Base-by-base conservation (phyloP, 768 basidiomycete genomes). In the Ephemerocybe angulata region DNA sequence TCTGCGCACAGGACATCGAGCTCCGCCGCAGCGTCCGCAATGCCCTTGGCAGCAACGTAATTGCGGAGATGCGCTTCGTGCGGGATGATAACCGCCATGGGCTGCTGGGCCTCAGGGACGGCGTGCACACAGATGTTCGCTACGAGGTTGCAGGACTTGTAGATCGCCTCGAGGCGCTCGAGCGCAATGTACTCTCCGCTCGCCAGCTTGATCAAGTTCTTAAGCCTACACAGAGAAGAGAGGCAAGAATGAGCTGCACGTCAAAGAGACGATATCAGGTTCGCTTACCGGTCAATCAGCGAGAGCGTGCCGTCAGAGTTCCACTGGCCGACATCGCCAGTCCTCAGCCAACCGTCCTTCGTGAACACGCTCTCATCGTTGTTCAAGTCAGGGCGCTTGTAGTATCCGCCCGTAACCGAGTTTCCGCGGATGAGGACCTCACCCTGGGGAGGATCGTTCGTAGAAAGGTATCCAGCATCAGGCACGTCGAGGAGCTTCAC, bases 291-390 rank as follows among this genome's bases (percentile, higher is more conserved):
- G 69, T 98, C 96, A 65, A 99, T 89, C 61, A 99, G 69, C 15
- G 78, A 81, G 29, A 99, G 70, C 2, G 95, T 96, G 13, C 96
- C 96, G 65, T 98, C 92, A 19, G 80, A 60, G 69, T 97, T 96
- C 92, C 93, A 98, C 69, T 90, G 90, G 0, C 93, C 96, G 31
- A 98, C 80, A 67, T 98, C 96, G 10, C 96, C 96, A 0, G 95
- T 98, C 65, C 90, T 81, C 67, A 98, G 72, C 92, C 93, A 98
- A 4, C 94, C 95, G 61, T 96, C 94, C 58, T 82, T 79, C 7
- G 48, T 50, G 69, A 96, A 95, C 65, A 93, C 84, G 12, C 66
- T 76, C 63, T 85, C 81, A 72, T 98, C 96, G 21, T 78, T 73
- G 66, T 97, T 95, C 49, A 98, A 76, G 66, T 99, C 94, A 15